A percentile compares a stretch with the other conserved stretches of the same genome.
These are phyloP conservation scores for Circinella minor DNA, from an alignment of 371 early-diverging fungal species.

Conservation along the genomic window DNA sequence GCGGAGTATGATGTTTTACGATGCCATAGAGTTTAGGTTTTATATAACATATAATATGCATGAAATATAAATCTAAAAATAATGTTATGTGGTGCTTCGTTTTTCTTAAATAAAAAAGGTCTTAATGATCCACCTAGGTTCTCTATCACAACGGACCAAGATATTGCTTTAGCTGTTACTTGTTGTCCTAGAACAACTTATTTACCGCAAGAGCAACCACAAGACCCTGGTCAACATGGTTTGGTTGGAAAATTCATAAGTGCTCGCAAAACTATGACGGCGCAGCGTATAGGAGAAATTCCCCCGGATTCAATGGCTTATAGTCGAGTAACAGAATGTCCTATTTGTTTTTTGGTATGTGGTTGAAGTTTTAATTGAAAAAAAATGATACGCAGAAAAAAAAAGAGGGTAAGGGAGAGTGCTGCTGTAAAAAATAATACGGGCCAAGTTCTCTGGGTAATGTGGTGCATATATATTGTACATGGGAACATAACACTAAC, in stretches of 20 bases:
- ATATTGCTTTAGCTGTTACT: constrained; percentile 4
- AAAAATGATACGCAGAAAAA: too few species aligned
- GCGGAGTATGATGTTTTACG: constrained; percentile 27
- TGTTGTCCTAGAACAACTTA: constrained; percentile 1
- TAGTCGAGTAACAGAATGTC: constrained; percentile 83
- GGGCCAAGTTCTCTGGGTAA: neutral
- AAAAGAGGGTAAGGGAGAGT: neutral
- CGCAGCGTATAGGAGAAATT: constrained; percentile 20
- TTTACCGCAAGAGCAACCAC: constrained; percentile 19
- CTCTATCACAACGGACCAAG: neutral
- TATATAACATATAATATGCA: neutral
- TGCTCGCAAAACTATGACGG: neutral
- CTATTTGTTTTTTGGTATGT: constrained; percentile 67
- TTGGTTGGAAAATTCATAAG: constrained; percentile 4
- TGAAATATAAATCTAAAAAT: constrained; percentile 6
- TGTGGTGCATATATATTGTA: too few species aligned
- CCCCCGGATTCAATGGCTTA: constrained; percentile 46
- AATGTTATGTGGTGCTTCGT: too few species aligned
- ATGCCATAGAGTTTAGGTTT: too few species aligned
- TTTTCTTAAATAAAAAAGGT: constrained; percentile 16
- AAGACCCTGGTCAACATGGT: constrained; percentile 17
- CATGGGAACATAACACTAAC: neutral
- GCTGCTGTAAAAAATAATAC: neutral
- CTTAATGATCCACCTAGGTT: constrained; percentile 41
- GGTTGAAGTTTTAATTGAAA: neutral